phyloP scores from a whole-genome alignment of 805 yeast species.

The Candida alai region DNA sequence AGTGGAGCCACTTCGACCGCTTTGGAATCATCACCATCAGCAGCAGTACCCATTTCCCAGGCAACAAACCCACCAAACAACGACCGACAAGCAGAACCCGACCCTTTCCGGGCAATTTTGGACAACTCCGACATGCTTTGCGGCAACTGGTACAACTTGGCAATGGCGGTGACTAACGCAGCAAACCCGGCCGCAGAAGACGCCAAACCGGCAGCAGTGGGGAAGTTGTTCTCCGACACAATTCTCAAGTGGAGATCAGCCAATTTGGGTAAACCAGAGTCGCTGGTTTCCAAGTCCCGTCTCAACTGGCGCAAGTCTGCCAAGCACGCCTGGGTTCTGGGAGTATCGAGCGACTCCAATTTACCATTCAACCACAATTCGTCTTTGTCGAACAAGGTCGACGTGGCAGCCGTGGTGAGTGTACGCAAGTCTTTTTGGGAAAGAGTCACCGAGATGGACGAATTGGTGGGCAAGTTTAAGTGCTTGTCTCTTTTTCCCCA shows the following conservation, averaged over 20 bases:
- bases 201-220: constrained; percentile 98
- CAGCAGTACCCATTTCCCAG: constrained; percentile 89
- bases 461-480: constrained; percentile 91
- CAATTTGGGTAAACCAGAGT: constrained; percentile 55
- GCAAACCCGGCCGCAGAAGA: constrained; percentile 99
- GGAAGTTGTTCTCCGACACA: constrained; percentile 93
- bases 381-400: constrained; percentile 54
- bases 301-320: constrained; percentile 71
- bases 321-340: constrained; percentile 69
- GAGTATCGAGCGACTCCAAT: constrained; percentile 63
- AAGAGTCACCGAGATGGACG: constrained; percentile 91
- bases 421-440: constrained; percentile 90
- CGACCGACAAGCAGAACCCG: constrained; percentile 98
- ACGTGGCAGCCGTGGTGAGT: constrained; percentile 80
- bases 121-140: constrained; percentile 81
- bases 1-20: constrained; percentile 89
- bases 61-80: constrained; percentile 97
- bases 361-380: constrained; percentile 84
- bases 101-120: constrained; percentile 94
- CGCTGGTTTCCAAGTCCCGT: constrained; percentile 51
- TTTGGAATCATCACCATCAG: constrained; percentile 85
- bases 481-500: constrained; percentile 97
- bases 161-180: constrained; percentile 87
- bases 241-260: constrained; percentile 68
- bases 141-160: constrained; percentile 81